A percentile compares a stretch with the other conserved stretches of the same genome.
Evolutionary conservation across 257 asterid species (phyloP).

Genomic region (Petunia secreta): DNA sequence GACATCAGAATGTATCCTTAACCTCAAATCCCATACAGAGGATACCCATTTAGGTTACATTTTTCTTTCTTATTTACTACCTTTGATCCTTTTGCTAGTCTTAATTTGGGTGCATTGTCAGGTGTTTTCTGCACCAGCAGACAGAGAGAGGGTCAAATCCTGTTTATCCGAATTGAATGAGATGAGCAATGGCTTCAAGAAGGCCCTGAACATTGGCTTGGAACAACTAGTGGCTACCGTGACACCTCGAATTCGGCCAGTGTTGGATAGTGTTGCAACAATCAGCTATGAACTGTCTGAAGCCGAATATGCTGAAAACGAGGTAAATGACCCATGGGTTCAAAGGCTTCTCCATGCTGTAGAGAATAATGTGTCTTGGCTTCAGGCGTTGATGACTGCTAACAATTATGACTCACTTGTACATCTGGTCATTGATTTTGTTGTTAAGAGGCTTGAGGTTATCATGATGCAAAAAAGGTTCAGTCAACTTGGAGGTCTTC

Average conservation of each 20-base stretch:
- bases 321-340: slow-evolving; percentile 98
- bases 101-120: slow-evolving; percentile 35
- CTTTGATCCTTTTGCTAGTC: slow-evolving; percentile 5
- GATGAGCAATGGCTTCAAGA: slow-evolving; percentile 81
- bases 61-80: slow-evolving; percentile 10
- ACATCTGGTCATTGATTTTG: slow-evolving; percentile 77
- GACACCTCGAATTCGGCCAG: slow-evolving; percentile 83
- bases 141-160: slow-evolving; percentile 82
- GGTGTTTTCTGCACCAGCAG: slow-evolving; percentile 83
- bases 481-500: slow-evolving; percentile 99
- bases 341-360: slow-evolving; percentile 94
- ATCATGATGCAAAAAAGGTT: slow-evolving; percentile 96
- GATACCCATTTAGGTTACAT: slow-evolving; percentile 11
- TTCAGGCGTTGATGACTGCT: slow-evolving; percentile 82
- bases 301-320: slow-evolving; percentile 93
- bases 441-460: slow-evolving; percentile 90
- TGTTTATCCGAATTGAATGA: slow-evolving; percentile 89
- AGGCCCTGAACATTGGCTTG: slow-evolving; percentile 67
- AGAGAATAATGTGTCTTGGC: slow-evolving; percentile 86
- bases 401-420: slow-evolving; percentile 74
- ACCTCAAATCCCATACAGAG: slow-evolving; percentile 11
- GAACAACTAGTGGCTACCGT: slow-evolving; percentile 82
- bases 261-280: slow-evolving; percentile 82
- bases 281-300: slow-evolving; percentile 91
- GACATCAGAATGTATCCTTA: slow-evolving; percentile 7